Percentiles rank a stretch among this genome's conserved stretches.
phyloP scores from a whole-genome alignment of 176 grass and related monocot genomes.

The barley (Hordeum vulgare) region DNA sequence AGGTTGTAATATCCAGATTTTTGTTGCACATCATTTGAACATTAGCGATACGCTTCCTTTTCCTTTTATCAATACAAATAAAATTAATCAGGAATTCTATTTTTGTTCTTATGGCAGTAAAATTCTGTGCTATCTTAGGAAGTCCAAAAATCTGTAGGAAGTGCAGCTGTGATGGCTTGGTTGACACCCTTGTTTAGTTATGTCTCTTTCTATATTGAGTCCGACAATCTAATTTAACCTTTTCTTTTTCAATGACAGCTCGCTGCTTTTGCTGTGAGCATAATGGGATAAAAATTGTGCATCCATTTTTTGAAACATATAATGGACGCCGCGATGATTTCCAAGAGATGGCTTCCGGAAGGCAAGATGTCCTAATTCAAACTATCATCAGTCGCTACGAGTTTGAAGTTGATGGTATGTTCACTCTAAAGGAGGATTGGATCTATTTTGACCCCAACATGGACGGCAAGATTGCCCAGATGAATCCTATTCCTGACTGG shows the following conservation, averaged over 20 bases:
- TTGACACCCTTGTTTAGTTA: no score
- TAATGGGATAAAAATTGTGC: slow-evolving; percentile 4
- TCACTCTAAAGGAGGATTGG: background rate
- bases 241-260: background rate
- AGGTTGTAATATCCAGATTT: background rate
- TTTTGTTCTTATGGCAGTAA: background rate
- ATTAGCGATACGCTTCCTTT: background rate
- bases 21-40: background rate
- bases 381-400: background rate
- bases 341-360: background rate
- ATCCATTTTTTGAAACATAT: background rate
- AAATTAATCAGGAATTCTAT: background rate
- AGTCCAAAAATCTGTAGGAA: no score
- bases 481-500: background rate
- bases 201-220: background rate
- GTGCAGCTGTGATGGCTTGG: no score
- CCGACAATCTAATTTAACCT: background rate
- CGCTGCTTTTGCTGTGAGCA: slow-evolving; percentile 10
- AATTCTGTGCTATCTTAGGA: no score
- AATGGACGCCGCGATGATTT: background rate
- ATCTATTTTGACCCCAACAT: background rate
- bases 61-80: background rate
- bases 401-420: background rate
- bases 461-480: background rate
- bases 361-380: background rate